phyloP scores from a whole-genome alignment of 495 filamentous ascomycete species.

The Cairneyella variabilis region DNA sequence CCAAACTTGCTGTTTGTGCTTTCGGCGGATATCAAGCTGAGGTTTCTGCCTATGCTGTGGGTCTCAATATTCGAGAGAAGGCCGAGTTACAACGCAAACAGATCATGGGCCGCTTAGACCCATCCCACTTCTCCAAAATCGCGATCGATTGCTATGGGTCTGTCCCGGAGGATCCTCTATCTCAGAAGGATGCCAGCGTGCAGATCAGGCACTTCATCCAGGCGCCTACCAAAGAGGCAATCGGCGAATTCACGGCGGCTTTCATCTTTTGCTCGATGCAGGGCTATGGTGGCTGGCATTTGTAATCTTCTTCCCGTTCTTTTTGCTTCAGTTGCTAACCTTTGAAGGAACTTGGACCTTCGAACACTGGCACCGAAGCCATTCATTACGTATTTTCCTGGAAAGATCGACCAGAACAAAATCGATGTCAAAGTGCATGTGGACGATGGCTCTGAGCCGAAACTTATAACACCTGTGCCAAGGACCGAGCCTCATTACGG shows the following conservation, averaged over 20 bases:
- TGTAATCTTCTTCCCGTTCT: too few species aligned
- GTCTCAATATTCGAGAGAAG: constrained; percentile 17
- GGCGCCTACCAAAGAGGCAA: constrained; percentile 4
- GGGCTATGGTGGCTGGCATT: constrained; percentile 23
- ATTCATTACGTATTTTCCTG: constrained; percentile 29
- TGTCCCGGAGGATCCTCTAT: constrained; percentile 18
- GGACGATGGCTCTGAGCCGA: not conserved
- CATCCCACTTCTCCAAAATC: constrained; percentile 2
- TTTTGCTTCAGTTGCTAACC: too few species aligned
- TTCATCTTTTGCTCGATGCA: constrained; percentile 15
- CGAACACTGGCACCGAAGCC: constrained; percentile 27
- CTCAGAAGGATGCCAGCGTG: constrained; percentile 23
- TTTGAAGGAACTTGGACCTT: constrained; percentile 23
- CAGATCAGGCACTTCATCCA: constrained; percentile 28
- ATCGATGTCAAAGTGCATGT: constrained; percentile 10
- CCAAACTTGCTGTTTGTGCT: constrained; percentile 52
- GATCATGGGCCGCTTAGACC: not conserved
- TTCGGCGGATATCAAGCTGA: constrained; percentile 45
- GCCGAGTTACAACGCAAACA: constrained; percentile 27
- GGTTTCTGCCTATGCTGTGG: constrained; percentile 4
- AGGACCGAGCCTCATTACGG: not conserved
- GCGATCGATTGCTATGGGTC: constrained; percentile 22
- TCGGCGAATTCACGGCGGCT: constrained; percentile 17
- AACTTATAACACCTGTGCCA: not conserved
- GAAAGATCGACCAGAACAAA: constrained; percentile 15